Evolutionary conservation across 2,329 filamentous ascomycete genomes (phyloP).

Genomic region (Fusarium algeriense): DNA sequence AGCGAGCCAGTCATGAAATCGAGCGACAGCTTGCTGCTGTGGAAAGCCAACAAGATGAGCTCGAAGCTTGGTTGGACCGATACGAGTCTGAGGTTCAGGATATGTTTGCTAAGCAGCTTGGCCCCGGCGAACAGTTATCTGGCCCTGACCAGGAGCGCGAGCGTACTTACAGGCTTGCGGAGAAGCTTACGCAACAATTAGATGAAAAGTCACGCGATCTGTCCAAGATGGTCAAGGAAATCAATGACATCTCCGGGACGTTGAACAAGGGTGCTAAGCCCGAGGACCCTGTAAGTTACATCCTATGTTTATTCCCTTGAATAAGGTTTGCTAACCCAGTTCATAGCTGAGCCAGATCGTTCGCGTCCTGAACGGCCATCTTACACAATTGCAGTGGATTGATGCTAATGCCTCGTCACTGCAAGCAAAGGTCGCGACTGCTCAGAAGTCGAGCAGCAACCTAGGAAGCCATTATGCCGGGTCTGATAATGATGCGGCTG

Average conservation of each 20-base stretch:
- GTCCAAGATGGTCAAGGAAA: conserved; percentile 97
- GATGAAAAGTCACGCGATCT: conserved; percentile 95
- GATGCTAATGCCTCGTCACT: conserved; percentile 85
- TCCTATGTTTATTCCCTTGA: background rate
- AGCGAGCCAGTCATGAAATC: conserved; percentile 91
- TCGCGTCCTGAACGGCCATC: conserved; percentile 91
- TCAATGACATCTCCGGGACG: conserved; percentile 91
- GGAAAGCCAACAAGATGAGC: conserved; percentile 92
- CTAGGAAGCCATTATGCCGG: conserved; percentile 69
- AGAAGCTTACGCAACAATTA: conserved; percentile 89
- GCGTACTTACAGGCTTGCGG: conserved; percentile 93
- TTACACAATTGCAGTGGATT: conserved; percentile 93
- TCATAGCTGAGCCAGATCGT: conserved; percentile 91
- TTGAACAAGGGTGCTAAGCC: conserved; percentile 90
- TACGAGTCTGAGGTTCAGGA: conserved; percentile 94
- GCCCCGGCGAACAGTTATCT: conserved; percentile 79
- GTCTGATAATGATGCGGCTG: conserved; percentile 77
- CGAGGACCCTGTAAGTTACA: conserved; percentile 80
- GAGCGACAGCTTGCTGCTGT: conserved; percentile 91
- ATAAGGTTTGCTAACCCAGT: conserved; percentile 44
- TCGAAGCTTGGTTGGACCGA: conserved; percentile 87
- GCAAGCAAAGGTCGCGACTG: conserved; percentile 83
- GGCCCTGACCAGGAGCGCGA: conserved; percentile 97
- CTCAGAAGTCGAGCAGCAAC: conserved; percentile 81
- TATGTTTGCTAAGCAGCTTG: conserved; percentile 83